Conservation (phyloP, 2,329 filamentous ascomycete species). For the Aureobasidium sp. region DNA sequence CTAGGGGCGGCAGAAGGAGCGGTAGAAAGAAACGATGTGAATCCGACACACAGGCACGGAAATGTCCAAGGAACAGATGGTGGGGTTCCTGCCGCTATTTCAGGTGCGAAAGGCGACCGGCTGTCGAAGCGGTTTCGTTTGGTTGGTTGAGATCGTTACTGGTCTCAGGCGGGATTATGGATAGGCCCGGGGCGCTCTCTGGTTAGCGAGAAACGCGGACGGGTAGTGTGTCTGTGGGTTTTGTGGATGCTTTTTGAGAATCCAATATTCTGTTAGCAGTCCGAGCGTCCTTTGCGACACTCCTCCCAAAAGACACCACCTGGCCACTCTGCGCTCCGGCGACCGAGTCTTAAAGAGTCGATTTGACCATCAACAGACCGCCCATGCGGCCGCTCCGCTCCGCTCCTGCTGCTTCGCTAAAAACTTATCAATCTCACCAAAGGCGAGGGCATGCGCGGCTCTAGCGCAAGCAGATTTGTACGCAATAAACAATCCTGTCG, state of each 20-base stretch:
- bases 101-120: conserved; percentile 11
- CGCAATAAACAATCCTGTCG: conserved; percentile 10
- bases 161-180: conserved; percentile 10
- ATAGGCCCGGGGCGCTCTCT: conserved; percentile 9
- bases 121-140: conserved; percentile 8
- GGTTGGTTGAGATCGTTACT: conserved; percentile 11
- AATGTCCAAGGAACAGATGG: conserved; percentile 14
- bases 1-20: conserved; percentile 15
- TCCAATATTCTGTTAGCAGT: neutral
- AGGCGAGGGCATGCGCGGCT: neutral
- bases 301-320: neutral
- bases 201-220: conserved; percentile 12
- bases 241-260: conserved; percentile 9
- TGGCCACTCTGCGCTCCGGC: neutral
- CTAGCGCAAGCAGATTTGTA: conserved; percentile 10
- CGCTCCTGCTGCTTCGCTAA: conserved; percentile 3
- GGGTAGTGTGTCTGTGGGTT: conserved; percentile 3
- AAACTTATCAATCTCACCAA: neutral
- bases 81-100: conserved; percentile 14
- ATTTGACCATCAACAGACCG: neutral
- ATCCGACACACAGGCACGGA: conserved; percentile 14
- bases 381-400: neutral
- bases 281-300: neutral
- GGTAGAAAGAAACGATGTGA: conserved; percentile 15
- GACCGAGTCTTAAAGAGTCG: neutral